phyloP scores from a whole-genome alignment of 805 yeast genomes.

The Sugiyamaella lignohabitans region DNA sequence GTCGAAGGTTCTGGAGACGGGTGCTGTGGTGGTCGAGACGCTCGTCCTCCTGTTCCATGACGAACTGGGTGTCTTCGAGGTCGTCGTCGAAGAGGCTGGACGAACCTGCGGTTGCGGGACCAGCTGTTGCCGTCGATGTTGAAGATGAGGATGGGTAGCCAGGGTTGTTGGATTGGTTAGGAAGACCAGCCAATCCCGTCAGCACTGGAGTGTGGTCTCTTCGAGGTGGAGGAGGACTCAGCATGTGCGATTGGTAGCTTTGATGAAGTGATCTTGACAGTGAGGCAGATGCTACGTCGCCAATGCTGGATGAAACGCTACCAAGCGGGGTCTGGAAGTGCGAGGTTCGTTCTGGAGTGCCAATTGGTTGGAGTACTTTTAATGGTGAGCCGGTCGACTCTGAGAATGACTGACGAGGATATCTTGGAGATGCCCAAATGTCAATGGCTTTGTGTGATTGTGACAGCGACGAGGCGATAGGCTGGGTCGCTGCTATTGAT shows the following conservation, averaged over 20 bases:
- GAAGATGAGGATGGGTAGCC: too few species aligned
- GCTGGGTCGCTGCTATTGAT: not conserved
- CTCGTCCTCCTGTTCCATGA: slow-evolving; percentile 15
- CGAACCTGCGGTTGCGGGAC: too few species aligned
- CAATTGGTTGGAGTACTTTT: slow-evolving; percentile 14
- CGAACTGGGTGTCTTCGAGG: slow-evolving; percentile 22
- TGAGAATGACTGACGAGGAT: slow-evolving; percentile 15
- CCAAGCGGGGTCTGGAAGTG: too few species aligned
- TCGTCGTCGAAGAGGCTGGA: slow-evolving; percentile 10
- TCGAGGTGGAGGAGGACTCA: slow-evolving; percentile 1
- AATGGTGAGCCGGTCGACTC: slow-evolving; percentile 9
- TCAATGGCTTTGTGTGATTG: slow-evolving; percentile 6
- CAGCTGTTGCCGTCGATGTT: not conserved
- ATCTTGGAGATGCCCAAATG: slow-evolving; percentile 17
- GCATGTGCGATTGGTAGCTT: not conserved
- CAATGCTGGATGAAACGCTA: not conserved
- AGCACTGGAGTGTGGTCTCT: not conserved
- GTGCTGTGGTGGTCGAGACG: not conserved
- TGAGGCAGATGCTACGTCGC: not conserved
- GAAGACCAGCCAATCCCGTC: not conserved
- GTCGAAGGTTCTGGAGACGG: not conserved
- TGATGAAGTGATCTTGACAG: not conserved
- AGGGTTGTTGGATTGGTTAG: not conserved
- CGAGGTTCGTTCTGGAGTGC: slow-evolving; percentile 23
- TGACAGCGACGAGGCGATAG: slow-evolving; percentile 3